Evolutionary conservation across 345 rosid genomes (phyloP).

Genomic region (Barbarea vulgaris): DNA sequence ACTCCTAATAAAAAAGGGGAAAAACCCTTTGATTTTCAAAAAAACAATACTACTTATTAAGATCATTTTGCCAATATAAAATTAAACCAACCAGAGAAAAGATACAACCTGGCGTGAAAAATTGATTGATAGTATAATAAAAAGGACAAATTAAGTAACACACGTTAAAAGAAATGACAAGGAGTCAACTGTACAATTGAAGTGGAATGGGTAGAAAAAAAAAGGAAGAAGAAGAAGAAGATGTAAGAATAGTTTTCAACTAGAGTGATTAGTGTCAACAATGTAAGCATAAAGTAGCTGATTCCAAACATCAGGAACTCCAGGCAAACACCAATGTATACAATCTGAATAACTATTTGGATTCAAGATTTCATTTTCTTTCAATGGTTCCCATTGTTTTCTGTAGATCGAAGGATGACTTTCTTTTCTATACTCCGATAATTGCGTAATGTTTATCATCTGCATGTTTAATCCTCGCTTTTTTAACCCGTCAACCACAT

Average conservation of each 20-base stretch:
- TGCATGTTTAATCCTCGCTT: constrained; percentile 55
- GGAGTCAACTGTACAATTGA: constrained; percentile 33
- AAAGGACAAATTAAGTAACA: not conserved
- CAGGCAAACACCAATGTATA: constrained; percentile 94
- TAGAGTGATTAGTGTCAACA: constrained; percentile 28
- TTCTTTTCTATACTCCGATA: constrained; percentile 82
- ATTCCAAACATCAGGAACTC: constrained; percentile 95
- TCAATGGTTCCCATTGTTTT: constrained; percentile 70
- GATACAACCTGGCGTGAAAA: not conserved
- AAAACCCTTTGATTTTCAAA: too few species aligned
- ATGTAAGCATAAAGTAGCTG: constrained; percentile 72
- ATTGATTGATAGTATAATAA: not conserved
- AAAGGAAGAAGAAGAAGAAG: not conserved
- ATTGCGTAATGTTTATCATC: constrained; percentile 74
- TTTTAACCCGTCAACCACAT: constrained; percentile 44
- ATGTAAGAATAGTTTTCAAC: constrained; percentile 4
- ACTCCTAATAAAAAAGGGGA: not conserved
- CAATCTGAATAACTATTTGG: constrained; percentile 80
- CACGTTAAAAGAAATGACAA: not conserved
- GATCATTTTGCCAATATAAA: not conserved
- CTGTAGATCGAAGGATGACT: constrained; percentile 73
- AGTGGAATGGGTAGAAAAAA: not conserved
- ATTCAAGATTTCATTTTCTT: constrained; percentile 49
- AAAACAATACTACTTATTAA: not conserved
- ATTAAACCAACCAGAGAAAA: not conserved